phyloP scores from a whole-genome alignment of 1,284 basidiomycete genomes.

The Cryptococcus deneoformans region DNA sequence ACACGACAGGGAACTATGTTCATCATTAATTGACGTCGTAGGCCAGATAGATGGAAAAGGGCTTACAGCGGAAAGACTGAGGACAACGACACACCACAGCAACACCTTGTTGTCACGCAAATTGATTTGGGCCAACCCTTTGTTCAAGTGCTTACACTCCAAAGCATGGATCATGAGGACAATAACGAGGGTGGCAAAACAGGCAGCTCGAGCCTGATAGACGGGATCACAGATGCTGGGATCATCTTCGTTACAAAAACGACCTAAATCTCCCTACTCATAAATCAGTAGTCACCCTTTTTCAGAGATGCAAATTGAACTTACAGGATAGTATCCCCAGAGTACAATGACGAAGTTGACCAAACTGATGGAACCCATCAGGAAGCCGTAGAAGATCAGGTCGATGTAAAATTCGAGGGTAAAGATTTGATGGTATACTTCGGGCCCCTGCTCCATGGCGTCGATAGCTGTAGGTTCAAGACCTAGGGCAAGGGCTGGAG shows the following conservation, averaged over 20 bases:
- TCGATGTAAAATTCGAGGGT: constrained; percentile 57
- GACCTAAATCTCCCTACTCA: constrained; percentile 53
- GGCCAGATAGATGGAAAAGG: neutral
- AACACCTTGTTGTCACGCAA: constrained; percentile 57
- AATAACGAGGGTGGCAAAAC: constrained; percentile 58
- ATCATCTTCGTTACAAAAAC: constrained; percentile 54
- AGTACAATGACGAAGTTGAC: constrained; percentile 58
- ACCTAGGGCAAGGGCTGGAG: constrained; percentile 61
- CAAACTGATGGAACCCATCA: constrained; percentile 60
- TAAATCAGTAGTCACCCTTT: neutral
- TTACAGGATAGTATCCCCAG: constrained; percentile 52
- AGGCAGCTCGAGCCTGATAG: constrained; percentile 58
- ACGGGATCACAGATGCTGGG: constrained; percentile 42
- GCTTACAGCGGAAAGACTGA: constrained; percentile 35
- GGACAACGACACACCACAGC: constrained; percentile 52
- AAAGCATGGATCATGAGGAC: constrained; percentile 51
- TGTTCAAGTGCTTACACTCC: constrained; percentile 49
- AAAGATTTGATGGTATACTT: constrained; percentile 56
- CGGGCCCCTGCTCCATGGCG: constrained; percentile 60
- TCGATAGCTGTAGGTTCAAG: constrained; percentile 59
- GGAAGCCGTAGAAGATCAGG: constrained; percentile 61
- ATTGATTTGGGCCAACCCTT: constrained; percentile 53
- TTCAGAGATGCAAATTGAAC: neutral
- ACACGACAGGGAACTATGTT: constrained; percentile 44
- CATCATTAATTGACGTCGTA: neutral